Evolutionary conservation across 1,139 yeast species (phyloP).

Genomic region (Yamadazyma buinensis): DNA sequence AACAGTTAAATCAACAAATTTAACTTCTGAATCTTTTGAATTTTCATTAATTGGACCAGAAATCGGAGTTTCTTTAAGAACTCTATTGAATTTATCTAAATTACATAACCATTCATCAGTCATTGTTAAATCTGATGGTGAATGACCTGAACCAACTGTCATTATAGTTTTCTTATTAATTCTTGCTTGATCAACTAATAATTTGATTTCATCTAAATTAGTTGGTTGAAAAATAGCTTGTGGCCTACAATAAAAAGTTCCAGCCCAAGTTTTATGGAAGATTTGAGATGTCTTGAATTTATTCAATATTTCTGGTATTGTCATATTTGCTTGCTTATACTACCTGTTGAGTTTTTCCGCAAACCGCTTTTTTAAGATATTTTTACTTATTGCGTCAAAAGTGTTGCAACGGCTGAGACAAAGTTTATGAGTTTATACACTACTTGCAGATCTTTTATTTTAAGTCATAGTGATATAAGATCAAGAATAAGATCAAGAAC

Average conservation of each 20-base stretch:
- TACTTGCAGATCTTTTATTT: too few species aligned
- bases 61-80: slow-evolving; percentile 41
- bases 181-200: slow-evolving; percentile 64
- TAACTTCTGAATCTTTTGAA: slow-evolving; percentile 33
- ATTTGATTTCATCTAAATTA: slow-evolving; percentile 57
- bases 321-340: slow-evolving; percentile 1
- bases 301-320: slow-evolving; percentile 28
- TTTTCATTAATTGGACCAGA: slow-evolving; percentile 35
- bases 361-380: too few species aligned
- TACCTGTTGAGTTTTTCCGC: too few species aligned
- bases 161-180: slow-evolving; percentile 61
- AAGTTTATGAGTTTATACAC: too few species aligned
- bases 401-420: too few species aligned
- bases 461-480: too few species aligned
- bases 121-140: slow-evolving; percentile 90
- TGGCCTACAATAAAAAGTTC: slow-evolving; percentile 76
- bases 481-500: too few species aligned
- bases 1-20: slow-evolving; percentile 84
- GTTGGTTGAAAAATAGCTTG: slow-evolving; percentile 75
- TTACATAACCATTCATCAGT: slow-evolving; percentile 86
- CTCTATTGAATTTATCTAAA: slow-evolving; percentile 66
- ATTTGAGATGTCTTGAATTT: slow-evolving; percentile 35
- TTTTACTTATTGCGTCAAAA: too few species aligned
- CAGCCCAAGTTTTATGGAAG: slow-evolving; percentile 83
- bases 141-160: slow-evolving; percentile 92